Evolutionary conservation across 2,329 filamentous ascomycete species (phyloP), one percentile per base, ranked within the genome.

Genomic region (Calonectria hawksworthii): DNA sequence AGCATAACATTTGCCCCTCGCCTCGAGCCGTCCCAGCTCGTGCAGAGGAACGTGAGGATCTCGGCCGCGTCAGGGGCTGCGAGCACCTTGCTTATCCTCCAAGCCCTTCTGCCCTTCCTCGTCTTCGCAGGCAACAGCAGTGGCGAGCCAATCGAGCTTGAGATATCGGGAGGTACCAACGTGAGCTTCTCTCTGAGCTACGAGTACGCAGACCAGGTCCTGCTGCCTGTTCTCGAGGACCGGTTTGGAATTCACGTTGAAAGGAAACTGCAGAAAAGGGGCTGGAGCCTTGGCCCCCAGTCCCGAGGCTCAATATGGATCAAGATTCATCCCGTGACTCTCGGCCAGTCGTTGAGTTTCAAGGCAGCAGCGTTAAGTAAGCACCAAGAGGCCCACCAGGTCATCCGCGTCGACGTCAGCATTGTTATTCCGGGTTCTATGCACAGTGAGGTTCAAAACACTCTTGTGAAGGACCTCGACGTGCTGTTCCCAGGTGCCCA

Each of bases 181-280:
- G 88, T 90, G 3, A 84, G 86, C 13, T 91, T 87, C 79, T 91
- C 91, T 0, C 85, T 87, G 1, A 91, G 88, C n/a, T 92, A 87
- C 73, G 91, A 93, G 78, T 93, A 93, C 78, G 83, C 93, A 4
- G 90, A 92, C 78, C 91, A 93, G 78, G 89, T 93, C 0, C 85
- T 93, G 1, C 83, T 92, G 38, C 91, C 91, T 3, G 84, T 86
- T 0, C 83, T 93, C 0, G 85, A 90, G 78, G 83, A 86, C 3
- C 85, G 86, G 4, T 92, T 92, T 70, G 86, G 87, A 2, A 82
- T 92, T 51, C 70, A 72, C 1, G 85, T 91, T 4, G 86, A 89
- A 73, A 81, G 90, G 10, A 78, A 82, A 23, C 79, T 92, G 13
- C 82, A 85, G 41, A 76, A 65, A 26, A 87, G 90, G 10, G 88